Evolutionary conservation across 371 early-diverging fungal species (phyloP).

Genomic region (Apophysomyces elegans): DNA sequence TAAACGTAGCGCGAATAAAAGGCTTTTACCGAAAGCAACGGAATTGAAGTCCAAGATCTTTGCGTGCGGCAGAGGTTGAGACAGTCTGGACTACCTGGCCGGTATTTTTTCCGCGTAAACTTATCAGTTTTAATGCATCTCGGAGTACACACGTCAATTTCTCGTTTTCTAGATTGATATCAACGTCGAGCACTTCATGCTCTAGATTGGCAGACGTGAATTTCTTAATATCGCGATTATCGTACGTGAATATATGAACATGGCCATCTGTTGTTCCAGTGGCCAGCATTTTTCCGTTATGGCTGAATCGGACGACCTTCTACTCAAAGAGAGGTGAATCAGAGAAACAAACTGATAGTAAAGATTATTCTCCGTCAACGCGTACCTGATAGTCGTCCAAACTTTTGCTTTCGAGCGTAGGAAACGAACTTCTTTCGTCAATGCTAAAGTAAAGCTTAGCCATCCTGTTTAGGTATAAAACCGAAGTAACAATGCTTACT

Average conservation of each 20-base stretch:
- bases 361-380: too few relatives aligned
- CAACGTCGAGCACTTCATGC: constrained; percentile 67
- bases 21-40: constrained; percentile 51
- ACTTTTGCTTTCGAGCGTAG: constrained; percentile 48
- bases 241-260: constrained; percentile 56
- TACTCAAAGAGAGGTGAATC: constrained; percentile 13
- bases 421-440: constrained; percentile 29
- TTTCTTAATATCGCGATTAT: constrained; percentile 38
- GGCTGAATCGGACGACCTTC: constrained; percentile 57
- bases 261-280: constrained; percentile 72
- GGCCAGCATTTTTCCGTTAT: constrained; percentile 62
- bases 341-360: too few relatives aligned
- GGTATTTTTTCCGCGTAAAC: constrained; percentile 48
- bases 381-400: constrained; percentile 57
- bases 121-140: constrained; percentile 53
- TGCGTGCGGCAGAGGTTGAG: constrained; percentile 49
- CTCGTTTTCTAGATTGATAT: constrained; percentile 58
- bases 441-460: constrained; percentile 11
- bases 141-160: constrained; percentile 54
- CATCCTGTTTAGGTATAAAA: background rate
- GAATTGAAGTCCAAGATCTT: constrained; percentile 52
- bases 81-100: constrained; percentile 64
- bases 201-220: constrained; percentile 21
- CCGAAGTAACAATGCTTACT: constrained; percentile 24
- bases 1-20: too few relatives aligned